Base-by-base conservation (phyloP, 768 basidiomycete genomes). In the Hirschioporus abietinus region DNA sequence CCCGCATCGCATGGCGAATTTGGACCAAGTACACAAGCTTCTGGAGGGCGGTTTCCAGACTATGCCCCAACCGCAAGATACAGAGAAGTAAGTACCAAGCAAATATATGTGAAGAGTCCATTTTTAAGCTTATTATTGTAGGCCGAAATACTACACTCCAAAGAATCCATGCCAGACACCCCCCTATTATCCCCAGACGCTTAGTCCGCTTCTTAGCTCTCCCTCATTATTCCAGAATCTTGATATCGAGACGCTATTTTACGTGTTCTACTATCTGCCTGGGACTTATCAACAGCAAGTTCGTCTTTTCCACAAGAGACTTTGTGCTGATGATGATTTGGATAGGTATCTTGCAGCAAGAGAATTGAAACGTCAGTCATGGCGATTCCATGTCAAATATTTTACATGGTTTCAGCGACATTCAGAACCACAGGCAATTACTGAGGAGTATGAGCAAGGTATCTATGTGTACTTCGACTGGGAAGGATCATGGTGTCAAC, bases 381-480 rank as follows among this genome's bases (percentile, higher is more conserved):
- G 97, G 97, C 88, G 97, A 63, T 99, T 99, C 83, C 97, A 99
- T 77, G 93, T 98, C 68, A 98, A 99, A 79, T 99, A 98, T 76
- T 81, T 99, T 68, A 99, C 97, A 34, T 99, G 97, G 96, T 99
- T 99, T 87, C 97, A 99, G 77, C 88, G 97, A 42, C 94, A 97
- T 73, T 95, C 94, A 25, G 96, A 99, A 74, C 97, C 97, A 9
- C 94, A 96, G 74, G 95, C 95, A 1, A 98, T 99, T 76, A 99
- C 97, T 64, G 96, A 99, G 72, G 96, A 99, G 76, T 99, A 98
- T 76, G 97, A 99, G 78, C 96, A 99, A 80, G 97, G 97, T 17
- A 95, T 97, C 17, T 99, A 99, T 77, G 92, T 97, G 35, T 99
- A 99, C 83, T 98, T 99, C 77, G 96, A 98, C 78, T 98, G 96